These are phyloP conservation scores for Neostapfia colusana DNA, from an alignment of 176 grass and related monocot species.

Conservation along the genomic window DNA sequence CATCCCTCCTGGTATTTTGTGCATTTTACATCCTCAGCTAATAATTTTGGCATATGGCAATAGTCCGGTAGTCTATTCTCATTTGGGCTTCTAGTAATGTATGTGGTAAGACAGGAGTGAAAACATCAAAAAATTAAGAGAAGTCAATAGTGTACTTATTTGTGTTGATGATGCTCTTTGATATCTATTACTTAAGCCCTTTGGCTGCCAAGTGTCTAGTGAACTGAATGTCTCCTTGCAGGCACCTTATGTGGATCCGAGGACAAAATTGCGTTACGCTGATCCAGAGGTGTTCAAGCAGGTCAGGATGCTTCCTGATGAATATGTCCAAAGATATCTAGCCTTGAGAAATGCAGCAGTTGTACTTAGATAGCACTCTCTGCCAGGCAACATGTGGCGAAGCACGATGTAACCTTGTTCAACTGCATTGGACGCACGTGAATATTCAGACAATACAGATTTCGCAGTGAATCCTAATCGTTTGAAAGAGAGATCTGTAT, in stretches of 20 bases:
- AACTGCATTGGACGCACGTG: background rate
- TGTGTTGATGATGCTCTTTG: background rate
- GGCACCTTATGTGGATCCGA: constrained; percentile 86
- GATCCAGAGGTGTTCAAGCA: constrained; percentile 85
- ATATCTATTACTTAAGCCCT: background rate
- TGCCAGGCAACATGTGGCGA: background rate
- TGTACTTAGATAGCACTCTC: constrained; percentile 48
- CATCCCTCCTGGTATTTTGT: background rate
- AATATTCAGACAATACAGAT: background rate
- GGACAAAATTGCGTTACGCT: constrained; percentile 75
- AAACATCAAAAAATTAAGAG: constrained; percentile 1
- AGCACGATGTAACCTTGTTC: background rate
- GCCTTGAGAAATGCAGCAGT: constrained; percentile 75
- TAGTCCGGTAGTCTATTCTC: background rate
- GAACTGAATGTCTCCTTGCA: constrained; percentile 25
- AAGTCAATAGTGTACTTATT: background rate
- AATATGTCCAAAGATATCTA: constrained; percentile 81
- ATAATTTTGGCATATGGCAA: background rate
- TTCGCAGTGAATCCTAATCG: background rate
- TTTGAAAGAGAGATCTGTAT: background rate
- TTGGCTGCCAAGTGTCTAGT: background rate
- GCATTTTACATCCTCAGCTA: background rate
- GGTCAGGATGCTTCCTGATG: constrained; percentile 72
- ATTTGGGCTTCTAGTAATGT: background rate
- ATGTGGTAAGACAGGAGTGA: background rate